Percentiles rank a stretch among this genome's conserved stretches.
Conservation (phyloP, 129 eudicot genomes). For the Sambucus nigra region DNA sequence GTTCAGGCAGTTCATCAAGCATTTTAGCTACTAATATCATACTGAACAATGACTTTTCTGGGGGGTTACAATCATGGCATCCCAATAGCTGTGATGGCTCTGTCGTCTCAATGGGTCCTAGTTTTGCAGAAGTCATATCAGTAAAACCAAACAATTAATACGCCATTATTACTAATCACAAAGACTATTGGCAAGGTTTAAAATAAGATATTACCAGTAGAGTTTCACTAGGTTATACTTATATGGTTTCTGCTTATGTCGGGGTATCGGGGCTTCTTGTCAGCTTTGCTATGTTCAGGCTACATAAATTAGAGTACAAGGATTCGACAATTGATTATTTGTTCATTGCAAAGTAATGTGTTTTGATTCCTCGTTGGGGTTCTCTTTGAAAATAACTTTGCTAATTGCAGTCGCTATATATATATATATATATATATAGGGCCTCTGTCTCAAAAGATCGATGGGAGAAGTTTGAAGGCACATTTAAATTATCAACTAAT, state of each 20-base stretch:
- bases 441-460: slow-evolving; percentile 34
- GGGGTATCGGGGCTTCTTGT: slow-evolving; percentile 46
- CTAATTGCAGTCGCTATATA: slow-evolving; percentile 8
- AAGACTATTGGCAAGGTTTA: slow-evolving; percentile 80
- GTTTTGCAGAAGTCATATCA: slow-evolving; percentile 12
- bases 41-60: slow-evolving; percentile 60
- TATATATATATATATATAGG: no score
- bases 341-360: slow-evolving; percentile 46
- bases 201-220: slow-evolving; percentile 74
- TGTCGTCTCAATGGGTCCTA: slow-evolving; percentile 34
- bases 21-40: slow-evolving; percentile 35
- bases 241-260: slow-evolving; percentile 57
- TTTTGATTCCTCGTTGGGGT: background rate
- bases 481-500: slow-evolving; percentile 42
- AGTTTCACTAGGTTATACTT: slow-evolving; percentile 42
- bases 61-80: slow-evolving; percentile 62
- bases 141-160: slow-evolving; percentile 21
- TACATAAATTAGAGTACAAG: slow-evolving; percentile 45
- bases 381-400: background rate
- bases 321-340: slow-evolving; percentile 37
- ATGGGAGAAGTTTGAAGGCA: slow-evolving; percentile 79
- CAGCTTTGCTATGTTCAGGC: slow-evolving; percentile 39
- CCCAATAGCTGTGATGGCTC: slow-evolving; percentile 56
- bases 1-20: slow-evolving; percentile 11
- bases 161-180: slow-evolving; percentile 63